Base-by-base conservation (phyloP, 305 asterid species). In the Euphrasia arctica region DNA sequence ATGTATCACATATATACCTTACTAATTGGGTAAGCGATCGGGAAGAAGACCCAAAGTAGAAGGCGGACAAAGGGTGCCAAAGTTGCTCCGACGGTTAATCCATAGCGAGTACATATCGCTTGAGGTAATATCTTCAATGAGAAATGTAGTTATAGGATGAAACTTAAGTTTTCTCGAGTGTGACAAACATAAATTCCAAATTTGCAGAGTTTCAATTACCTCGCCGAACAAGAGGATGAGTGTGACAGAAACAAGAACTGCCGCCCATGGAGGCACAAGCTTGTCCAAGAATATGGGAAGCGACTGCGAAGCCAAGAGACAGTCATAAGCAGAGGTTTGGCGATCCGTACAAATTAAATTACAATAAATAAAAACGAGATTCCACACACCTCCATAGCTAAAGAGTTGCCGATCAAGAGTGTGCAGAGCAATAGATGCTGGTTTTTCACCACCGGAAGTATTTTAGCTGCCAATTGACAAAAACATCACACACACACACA, bases 211-310 rank as follows among this genome's bases (percentile, higher is more conserved):
- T 60, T 63, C 41, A 72, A 39, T 10, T 56, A 92, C 99, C 97
- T 93, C 97, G 62, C 99, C 95, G 18, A 93, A 90, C 91, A 90
- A 74, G 77, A 93, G 97, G 76, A 93, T 93, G 65, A 93, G 95
- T 4, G 99, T 93, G 75, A 93, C 99, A 0, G 97, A 93, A 50
- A 93, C 58, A 32, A 93, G 74, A 78, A 90, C 28, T 2, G 99
- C 99, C 14, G 99, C 99, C 99, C 99, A 88, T 49, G 99, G 93
- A 77, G 99, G 95, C 66, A 88, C 84, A 54, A 93, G 97, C 79
- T 83, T 86, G 85, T 90, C 99, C 88, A 93, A 78, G 82, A 93
- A 93, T 83, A 93, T 88, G 32, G 99, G 99, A 67, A 93, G 95
- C 62, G 99, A 87, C 99, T 93, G 66, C 71, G 75, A 36, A 50